Evolutionary conservation across 257 asterid genomes (phyloP).

Genomic region (Solanum infundibuliforme): DNA sequence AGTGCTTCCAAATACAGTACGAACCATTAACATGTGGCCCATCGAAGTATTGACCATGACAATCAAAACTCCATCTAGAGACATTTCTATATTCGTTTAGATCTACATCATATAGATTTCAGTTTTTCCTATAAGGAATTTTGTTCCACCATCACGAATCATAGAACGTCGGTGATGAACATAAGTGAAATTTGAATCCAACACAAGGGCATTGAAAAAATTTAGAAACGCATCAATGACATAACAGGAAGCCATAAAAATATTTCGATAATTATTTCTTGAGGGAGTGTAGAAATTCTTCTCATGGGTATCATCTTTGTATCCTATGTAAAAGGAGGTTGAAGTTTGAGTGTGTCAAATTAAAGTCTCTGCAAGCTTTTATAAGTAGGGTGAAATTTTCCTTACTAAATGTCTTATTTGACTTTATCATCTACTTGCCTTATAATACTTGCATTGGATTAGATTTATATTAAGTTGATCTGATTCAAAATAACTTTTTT

Average conservation of each 20-base stretch:
- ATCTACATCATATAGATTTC: neutral
- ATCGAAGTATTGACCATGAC: neutral
- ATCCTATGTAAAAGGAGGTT: neutral
- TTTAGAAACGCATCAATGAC: neutral
- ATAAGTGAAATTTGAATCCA: neutral
- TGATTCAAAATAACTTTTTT: too few species aligned
- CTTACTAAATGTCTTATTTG: neutral
- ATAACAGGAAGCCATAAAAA: neutral
- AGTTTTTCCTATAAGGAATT: neutral
- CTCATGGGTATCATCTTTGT: neutral
- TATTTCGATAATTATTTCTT: neutral
- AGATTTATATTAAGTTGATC: neutral
- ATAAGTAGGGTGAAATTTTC: neutral
- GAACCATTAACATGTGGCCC: neutral
- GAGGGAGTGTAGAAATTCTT: neutral
- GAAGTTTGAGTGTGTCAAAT: neutral
- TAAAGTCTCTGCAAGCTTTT: neutral
- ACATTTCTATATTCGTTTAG: neutral
- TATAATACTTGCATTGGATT: neutral
- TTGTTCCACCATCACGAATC: neutral
- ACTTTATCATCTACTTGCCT: neutral
- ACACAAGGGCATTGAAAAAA: neutral
- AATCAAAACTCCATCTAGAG: neutral
- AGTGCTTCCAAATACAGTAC: neutral
- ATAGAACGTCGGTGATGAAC: neutral